Base-by-base conservation (phyloP, 2,329 filamentous ascomycete species). In the Rhinocladiella similis region DNA sequence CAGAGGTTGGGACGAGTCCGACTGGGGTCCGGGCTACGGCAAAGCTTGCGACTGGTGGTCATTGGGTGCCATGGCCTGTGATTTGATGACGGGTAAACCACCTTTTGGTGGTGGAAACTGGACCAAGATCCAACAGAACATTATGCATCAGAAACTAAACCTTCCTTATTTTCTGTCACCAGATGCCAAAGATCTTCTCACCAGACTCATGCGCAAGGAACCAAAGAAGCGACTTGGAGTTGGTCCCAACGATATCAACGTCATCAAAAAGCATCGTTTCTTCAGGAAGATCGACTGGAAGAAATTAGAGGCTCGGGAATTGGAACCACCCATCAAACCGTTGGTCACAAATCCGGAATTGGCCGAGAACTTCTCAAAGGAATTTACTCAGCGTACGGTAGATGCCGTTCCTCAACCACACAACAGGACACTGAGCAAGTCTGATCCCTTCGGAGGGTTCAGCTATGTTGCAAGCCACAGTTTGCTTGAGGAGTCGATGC, bases 31-130 rank as follows among this genome's bases (percentile, higher is more conserved):
- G 6, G 65, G 65, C 3, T 99, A 99, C 72, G 92, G 93, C 68
- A 93, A 92, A 72, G 87, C 91, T 1, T 95, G 97, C 16, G 94
- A 99, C 75, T 99, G 93, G 93, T 99, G 94, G 94, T 96, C 92
- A 5, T 87, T 99, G 46, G 94, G 95, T 35, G 92, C 93, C 2
- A 82, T 99, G 45, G 91, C 90, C 33, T 96, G 87, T 72, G 94
- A 99, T 71, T 80, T 99, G 35, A 86, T 99, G 71, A 97, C 93
- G 9, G 94, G 95, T 51, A 87, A 87, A 53, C 91, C 93, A 7
- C 94, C 95, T 0, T 99, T 97, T 76, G 85, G 85, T 22, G 94
- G 90, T 42, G 87, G 87, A 72, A 97, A 97, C 75, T 87, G 96
- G 70, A 86, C 90, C 69, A 97, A 96, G 78, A 92, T 97, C 62